Conservation (phyloP, 768 basidiomycete species). For the Amanita polypyramis region DNA sequence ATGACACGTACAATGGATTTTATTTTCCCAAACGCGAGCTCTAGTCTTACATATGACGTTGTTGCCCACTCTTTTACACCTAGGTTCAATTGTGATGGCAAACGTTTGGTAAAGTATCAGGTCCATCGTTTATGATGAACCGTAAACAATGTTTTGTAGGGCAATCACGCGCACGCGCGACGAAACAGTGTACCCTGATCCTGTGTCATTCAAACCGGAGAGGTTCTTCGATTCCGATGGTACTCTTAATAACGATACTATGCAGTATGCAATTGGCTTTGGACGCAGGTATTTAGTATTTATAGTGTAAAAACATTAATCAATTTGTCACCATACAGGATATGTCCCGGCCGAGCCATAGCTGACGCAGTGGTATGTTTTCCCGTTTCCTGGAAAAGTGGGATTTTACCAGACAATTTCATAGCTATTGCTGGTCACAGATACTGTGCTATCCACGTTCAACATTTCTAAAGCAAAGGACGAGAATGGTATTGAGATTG, state of each 20-base stretch:
- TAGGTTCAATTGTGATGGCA: conserved; percentile 11
- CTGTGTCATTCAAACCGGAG: conserved; percentile 16
- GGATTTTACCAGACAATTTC: not conserved
- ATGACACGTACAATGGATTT: conserved; percentile 16
- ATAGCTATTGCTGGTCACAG: conserved; percentile 1
- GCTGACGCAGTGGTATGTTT: too few relatives aligned
- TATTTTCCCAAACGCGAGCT: conserved; percentile 11
- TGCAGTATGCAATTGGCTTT: conserved; percentile 21
- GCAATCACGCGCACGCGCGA: conserved; percentile 20
- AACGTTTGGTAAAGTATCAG: conserved; percentile 12
- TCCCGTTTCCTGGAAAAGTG: too few relatives aligned
- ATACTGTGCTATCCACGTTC: conserved; percentile 19
- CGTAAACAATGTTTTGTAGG: conserved; percentile 3
- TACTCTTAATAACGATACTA: conserved; percentile 11
- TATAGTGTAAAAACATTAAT: too few relatives aligned
- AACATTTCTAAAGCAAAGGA: conserved; percentile 17
- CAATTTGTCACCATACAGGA: too few relatives aligned
- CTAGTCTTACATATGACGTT: not conserved
- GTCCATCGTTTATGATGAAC: too few relatives aligned
- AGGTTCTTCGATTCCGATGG: conserved; percentile 18
- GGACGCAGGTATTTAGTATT: conserved; percentile 18
- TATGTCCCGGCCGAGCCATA: too few relatives aligned
- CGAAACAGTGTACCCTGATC: conserved; percentile 18
- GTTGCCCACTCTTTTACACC: not conserved
- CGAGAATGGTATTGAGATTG: conserved; percentile 14